These are phyloP conservation scores for Fusarium nygamai DNA, from an alignment of 2,329 filamentous ascomycete genomes.

Conservation along the genomic window DNA sequence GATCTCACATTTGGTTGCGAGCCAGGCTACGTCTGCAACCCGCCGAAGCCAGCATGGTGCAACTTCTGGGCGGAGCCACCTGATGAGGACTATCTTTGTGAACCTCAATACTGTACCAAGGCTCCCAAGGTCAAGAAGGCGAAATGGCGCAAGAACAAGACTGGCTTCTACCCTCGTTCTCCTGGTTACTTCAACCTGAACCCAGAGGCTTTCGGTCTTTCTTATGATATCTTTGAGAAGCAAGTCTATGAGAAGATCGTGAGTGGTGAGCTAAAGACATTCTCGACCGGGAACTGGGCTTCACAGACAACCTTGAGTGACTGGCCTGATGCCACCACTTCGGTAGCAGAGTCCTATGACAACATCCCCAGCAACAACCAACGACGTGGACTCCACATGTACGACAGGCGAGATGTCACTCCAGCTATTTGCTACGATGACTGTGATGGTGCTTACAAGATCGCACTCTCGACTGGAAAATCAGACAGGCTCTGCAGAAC, in stretches of 20 bases:
- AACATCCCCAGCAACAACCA: slow-evolving; percentile 17
- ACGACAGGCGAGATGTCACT: slow-evolving; percentile 54
- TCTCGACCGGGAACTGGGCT: slow-evolving; percentile 65
- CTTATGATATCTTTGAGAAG: slow-evolving; percentile 68
- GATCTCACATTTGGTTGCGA: slow-evolving; percentile 63
- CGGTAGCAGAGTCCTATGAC: slow-evolving; percentile 16
- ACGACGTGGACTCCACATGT: slow-evolving; percentile 34
- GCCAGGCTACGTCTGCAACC: slow-evolving; percentile 63
- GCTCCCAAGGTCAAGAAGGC: slow-evolving; percentile 51
- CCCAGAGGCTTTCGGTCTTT: slow-evolving; percentile 68
- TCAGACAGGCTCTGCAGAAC: slow-evolving; percentile 54
- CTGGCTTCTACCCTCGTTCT: slow-evolving; percentile 60
- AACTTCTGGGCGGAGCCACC: slow-evolving; percentile 62
- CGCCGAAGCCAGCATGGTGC: slow-evolving; percentile 60
- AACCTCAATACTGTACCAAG: slow-evolving; percentile 55
- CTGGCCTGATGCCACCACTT: slow-evolving; percentile 37
- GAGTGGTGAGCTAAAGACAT: slow-evolving; percentile 53
- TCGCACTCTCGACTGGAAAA: slow-evolving; percentile 61
- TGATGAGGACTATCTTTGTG: slow-evolving; percentile 57
- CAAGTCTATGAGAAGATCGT: slow-evolving; percentile 51
- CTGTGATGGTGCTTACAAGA: slow-evolving; percentile 62
- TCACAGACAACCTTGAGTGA: slow-evolving; percentile 60
- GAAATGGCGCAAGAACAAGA: slow-evolving; percentile 57
- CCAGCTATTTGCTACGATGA: slow-evolving; percentile 61
- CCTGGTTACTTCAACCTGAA: slow-evolving; percentile 72